Evolutionary conservation across 176 grass and related monocot species (phyloP).

Genomic region (Avena atlantica): DNA sequence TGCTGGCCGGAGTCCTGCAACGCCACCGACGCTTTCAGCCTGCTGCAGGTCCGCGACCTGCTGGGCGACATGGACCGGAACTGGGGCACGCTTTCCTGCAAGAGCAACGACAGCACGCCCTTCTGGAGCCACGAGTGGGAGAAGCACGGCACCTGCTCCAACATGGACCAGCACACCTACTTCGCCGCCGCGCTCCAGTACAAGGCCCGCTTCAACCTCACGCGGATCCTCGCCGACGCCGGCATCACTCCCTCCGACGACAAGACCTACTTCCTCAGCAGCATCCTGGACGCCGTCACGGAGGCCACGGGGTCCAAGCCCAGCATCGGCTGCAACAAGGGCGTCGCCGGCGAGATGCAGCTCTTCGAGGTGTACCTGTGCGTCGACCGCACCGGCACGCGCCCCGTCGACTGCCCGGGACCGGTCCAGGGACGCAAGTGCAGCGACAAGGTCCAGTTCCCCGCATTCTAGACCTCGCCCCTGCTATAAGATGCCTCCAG

Average conservation of each 20-base stretch:
- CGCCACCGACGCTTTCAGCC: neutral
- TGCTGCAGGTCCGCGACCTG: constrained; percentile 31
- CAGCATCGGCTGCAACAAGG: constrained; percentile 53
- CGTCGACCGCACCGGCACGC: constrained; percentile 36
- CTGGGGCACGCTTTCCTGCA: constrained; percentile 65
- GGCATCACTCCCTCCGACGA: constrained; percentile 40
- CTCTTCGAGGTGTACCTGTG: constrained; percentile 60
- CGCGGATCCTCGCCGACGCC: neutral
- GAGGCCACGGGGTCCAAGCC: constrained; percentile 42
- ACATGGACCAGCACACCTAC: constrained; percentile 55
- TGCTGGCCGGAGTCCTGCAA: constrained; percentile 39
- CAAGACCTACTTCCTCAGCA: constrained; percentile 23
- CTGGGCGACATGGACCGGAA: neutral
- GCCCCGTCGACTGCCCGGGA: constrained; percentile 42
- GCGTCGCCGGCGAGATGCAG: constrained; percentile 42
- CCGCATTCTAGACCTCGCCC: constrained; percentile 38
- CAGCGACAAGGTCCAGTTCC: constrained; percentile 50
- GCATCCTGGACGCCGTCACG: constrained; percentile 43
- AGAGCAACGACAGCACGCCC: constrained; percentile 18
- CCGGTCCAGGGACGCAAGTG: constrained; percentile 18
- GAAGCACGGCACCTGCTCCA: constrained; percentile 57
- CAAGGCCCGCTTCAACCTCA: constrained; percentile 3
- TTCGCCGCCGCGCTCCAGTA: constrained; percentile 46
- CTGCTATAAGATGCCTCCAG: too few species aligned
- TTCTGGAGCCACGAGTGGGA: constrained; percentile 78